phyloP scores from a whole-genome alignment of 2,329 filamentous ascomycete species.

The Stachybotrys elegans region DNA sequence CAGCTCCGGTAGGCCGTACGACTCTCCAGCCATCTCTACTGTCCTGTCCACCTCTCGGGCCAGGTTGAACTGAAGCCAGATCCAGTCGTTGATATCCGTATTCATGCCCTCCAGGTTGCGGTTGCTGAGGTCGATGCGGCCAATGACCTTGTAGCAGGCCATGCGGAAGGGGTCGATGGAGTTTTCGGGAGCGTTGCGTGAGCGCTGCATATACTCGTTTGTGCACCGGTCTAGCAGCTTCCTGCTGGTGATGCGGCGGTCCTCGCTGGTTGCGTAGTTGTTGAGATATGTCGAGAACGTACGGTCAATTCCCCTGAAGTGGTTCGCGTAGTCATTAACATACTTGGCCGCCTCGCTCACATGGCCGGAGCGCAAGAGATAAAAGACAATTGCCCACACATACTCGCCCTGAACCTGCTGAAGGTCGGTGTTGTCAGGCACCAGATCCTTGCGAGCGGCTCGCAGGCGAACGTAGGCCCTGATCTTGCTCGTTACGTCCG shows the following conservation, averaged over 20 bases:
- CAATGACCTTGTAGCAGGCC: constrained; percentile 97
- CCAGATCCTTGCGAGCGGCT: constrained; percentile 74
- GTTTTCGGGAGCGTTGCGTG: constrained; percentile 78
- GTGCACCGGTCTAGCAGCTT: constrained; percentile 83
- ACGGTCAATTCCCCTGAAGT: constrained; percentile 86
- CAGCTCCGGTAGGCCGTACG: constrained; percentile 62
- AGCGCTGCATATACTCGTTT: constrained; percentile 81
- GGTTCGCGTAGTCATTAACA: constrained; percentile 70
- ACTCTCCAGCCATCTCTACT: constrained; percentile 60
- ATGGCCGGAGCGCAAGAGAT: constrained; percentile 79
- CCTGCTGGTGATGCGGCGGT: constrained; percentile 66
- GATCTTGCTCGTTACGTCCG: constrained; percentile 83
- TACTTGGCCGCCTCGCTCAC: constrained; percentile 81
- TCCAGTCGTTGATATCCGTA: constrained; percentile 64
- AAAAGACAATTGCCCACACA: constrained; percentile 93
- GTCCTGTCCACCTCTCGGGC: constrained; percentile 60
- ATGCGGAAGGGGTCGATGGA: constrained; percentile 91
- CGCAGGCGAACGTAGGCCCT: constrained; percentile 86
- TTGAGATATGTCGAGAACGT: constrained; percentile 86
- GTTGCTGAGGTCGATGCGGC: constrained; percentile 65
- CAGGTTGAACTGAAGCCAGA: constrained; percentile 68
- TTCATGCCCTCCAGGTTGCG: constrained; percentile 59
- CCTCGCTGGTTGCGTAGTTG: constrained; percentile 71
- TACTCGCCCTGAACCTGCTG: constrained; percentile 78
- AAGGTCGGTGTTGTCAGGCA: constrained; percentile 73